A percentile compares a stretch with the other conserved stretches of the same genome.
Conservation (phyloP, 2,329 filamentous ascomycete genomes). For the Penicillium sp. region DNA sequence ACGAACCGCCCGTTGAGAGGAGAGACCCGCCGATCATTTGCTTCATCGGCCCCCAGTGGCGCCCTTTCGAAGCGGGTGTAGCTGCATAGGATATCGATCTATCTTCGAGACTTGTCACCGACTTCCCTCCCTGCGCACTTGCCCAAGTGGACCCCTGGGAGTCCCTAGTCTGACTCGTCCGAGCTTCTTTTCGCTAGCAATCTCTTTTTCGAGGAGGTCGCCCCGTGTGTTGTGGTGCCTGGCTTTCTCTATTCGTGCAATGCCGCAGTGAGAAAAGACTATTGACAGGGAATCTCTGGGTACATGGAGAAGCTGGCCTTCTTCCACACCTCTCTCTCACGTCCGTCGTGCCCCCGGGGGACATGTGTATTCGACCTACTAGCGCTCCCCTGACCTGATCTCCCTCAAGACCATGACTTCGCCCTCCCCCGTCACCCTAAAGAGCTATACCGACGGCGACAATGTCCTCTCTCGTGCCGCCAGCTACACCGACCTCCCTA, state of each 20-base stretch:
- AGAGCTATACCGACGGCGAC: constrained; percentile 26
- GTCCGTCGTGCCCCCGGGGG: constrained; percentile 20
- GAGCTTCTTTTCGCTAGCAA: not conserved
- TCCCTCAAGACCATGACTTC: constrained; percentile 35
- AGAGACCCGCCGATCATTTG: constrained; percentile 19
- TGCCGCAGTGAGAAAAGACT: constrained; percentile 18
- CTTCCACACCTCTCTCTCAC: constrained; percentile 29
- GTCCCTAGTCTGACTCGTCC: not conserved
- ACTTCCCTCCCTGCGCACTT: constrained; percentile 10
- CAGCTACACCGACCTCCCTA: constrained; percentile 57
- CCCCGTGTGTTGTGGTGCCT: constrained; percentile 7
- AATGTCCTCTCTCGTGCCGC: constrained; percentile 52
- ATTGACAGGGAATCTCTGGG: constrained; percentile 18
- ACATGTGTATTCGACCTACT: constrained; percentile 31
- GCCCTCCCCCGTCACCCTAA: constrained; percentile 21
- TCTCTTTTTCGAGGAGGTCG: not conserved
- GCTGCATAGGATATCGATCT: constrained; percentile 21
- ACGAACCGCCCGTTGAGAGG: constrained; percentile 6
- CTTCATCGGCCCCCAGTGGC: constrained; percentile 17
- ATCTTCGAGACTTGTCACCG: constrained; percentile 7
- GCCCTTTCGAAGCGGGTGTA: constrained; percentile 9
- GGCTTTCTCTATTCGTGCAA: constrained; percentile 12
- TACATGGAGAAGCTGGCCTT: constrained; percentile 45
- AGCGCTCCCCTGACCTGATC: constrained; percentile 19
- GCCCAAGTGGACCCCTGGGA: not conserved